Evolutionary conservation across 2,329 filamentous ascomycete genomes (phyloP), one percentile per base, ranked within the genome.

Genomic region (Xylariomycetidae sp.): DNA sequence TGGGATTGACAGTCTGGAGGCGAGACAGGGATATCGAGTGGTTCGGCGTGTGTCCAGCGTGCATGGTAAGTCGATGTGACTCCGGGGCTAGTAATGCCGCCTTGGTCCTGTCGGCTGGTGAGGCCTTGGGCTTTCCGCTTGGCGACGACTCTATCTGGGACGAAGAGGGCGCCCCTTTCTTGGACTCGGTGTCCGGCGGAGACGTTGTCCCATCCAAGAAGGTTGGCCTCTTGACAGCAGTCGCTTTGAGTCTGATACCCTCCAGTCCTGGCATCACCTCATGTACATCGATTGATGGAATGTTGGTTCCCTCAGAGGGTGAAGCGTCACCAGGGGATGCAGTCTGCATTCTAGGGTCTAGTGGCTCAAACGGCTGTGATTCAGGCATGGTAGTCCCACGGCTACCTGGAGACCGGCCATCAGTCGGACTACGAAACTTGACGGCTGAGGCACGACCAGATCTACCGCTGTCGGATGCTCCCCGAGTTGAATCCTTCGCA

Each of bases 1-100:
- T 68, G 10, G 63, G 63, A 7, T 60, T 57, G 28, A 64, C 57
- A 8, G 67, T 70, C 5, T 64, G 62, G 12, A 76, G 55, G 3
- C 69, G 54, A 4, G 75, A 76, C 9, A 77, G 58, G 1, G 74
- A 77, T 15, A 64, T 52, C 3, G 62, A 65, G 49, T 79, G 75
- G 31, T 68, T 79, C 6, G 77, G 77, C 2, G 77, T 80, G 53
- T 80, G 77, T 1, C 77, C 77, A 14, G 77, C 77, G 51, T 80
- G 70, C 67, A 81, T 74, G 1, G 67, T 77, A 25, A 79, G 66
- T 27, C 77, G 65, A 30, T 60, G 62, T 27, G 63, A 61, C 46
- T 71, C 74, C 5, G 67, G 61, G 6, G 67, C 69, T 16, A 61
- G 62, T 22, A 76, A 57, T 7, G 63, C 62, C 41, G 70, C 58